Percentiles rank a stretch among this genome's conserved stretches.
These are phyloP conservation scores for Trichoderma sp. DNA, from an alignment of 2,329 filamentous ascomycete species.

Conservation along the genomic window DNA sequence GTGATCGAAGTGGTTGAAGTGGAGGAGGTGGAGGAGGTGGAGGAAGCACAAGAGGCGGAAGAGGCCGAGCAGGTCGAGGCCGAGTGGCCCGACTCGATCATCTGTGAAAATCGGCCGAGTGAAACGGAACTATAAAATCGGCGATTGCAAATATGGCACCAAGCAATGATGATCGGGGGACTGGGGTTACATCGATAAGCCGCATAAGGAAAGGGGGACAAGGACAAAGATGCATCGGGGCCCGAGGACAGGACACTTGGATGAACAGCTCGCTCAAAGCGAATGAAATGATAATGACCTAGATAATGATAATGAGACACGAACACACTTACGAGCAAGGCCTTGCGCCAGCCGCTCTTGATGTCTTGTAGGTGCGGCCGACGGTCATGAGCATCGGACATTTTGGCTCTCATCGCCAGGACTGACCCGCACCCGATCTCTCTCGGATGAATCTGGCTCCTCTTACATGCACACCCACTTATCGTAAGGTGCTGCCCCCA, in stretches of 20 bases:
- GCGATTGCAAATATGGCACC: neutral
- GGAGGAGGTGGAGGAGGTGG: neutral
- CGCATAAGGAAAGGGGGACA: neutral
- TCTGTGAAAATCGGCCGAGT: neutral
- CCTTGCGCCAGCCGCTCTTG: neutral
- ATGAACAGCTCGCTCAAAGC: neutral
- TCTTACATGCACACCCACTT: neutral
- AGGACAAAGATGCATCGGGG: neutral
- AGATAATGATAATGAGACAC: conserved; percentile 14
- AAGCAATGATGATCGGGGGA: neutral
- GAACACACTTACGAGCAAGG: neutral
- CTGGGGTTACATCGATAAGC: neutral
- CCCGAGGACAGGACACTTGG: neutral
- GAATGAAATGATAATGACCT: conserved; percentile 3
- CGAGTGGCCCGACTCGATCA: neutral
- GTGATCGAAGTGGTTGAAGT: neutral
- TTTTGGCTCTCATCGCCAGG: neutral
- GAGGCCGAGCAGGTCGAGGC: neutral
- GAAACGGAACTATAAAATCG: neutral
- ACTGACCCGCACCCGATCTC: neutral
- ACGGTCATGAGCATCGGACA: neutral
- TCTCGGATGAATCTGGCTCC: neutral
- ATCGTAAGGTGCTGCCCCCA: neutral
- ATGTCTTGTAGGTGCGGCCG: neutral
- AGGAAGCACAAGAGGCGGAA: neutral